Conservation (phyloP, 202 grass and related monocot genomes). For the Schoenoplectus triqueter region DNA sequence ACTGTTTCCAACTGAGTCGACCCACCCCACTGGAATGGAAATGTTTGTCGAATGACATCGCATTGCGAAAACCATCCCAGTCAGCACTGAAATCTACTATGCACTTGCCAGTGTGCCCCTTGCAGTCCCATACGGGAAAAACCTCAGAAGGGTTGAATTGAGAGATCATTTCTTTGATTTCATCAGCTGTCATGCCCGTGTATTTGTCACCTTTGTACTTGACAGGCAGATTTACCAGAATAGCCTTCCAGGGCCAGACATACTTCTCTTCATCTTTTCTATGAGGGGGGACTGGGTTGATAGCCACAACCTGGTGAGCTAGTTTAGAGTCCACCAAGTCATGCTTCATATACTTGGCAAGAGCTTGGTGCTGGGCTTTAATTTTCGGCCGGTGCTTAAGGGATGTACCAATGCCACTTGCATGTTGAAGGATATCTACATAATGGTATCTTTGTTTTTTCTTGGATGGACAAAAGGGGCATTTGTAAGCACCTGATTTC, state of each 20-base stretch:
- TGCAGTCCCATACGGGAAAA: constrained; percentile 20
- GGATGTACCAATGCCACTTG: constrained; percentile 49
- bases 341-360: constrained; percentile 51
- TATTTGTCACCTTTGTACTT: constrained; percentile 1
- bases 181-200: constrained; percentile 13
- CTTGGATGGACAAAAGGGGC: constrained; percentile 57
- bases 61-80: constrained; percentile 64
- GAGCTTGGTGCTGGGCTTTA: constrained; percentile 59
- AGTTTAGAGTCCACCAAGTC: constrained; percentile 47
- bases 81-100: constrained; percentile 53
- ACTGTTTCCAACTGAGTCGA: neutral
- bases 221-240: constrained; percentile 54
- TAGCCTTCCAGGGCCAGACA: constrained; percentile 68
- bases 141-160: constrained; percentile 41
- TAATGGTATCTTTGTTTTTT: constrained; percentile 66
- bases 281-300: constrained; percentile 35
- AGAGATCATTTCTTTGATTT: constrained; percentile 43
- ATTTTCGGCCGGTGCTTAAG: constrained; percentile 47
- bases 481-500: constrained; percentile 49
- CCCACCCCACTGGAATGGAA: constrained; percentile 36
- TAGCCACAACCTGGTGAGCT: constrained; percentile 19
- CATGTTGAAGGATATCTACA: constrained; percentile 61
- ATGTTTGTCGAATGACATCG: constrained; percentile 52
- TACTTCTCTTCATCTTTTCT: constrained; percentile 44
- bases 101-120: constrained; percentile 44